Evolutionary conservation across 1,284 basidiomycete genomes (phyloP).

Genomic region (Kwoniella shivajii): DNA sequence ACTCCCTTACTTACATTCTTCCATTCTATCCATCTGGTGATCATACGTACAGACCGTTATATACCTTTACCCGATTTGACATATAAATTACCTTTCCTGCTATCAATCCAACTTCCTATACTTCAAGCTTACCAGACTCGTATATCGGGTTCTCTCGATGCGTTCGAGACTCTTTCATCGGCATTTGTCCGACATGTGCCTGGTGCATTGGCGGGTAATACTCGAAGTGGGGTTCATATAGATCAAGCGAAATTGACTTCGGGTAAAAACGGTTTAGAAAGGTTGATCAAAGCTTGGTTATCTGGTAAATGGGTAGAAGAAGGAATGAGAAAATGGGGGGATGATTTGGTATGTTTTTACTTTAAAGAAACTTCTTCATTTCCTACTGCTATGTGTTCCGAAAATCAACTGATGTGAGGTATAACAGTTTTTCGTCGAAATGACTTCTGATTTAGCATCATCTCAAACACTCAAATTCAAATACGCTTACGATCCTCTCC

Average conservation of each 20-base stretch:
- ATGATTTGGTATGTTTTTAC: conserved; percentile 68
- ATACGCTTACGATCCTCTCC: conserved; percentile 38
- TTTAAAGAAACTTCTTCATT: not conserved
- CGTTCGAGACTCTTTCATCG: conserved; percentile 87
- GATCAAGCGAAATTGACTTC: conserved; percentile 64
- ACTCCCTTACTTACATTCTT: too few relatives aligned
- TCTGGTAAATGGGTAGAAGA: conserved; percentile 71
- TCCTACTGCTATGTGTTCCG: not conserved
- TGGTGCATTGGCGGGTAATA: conserved; percentile 66
- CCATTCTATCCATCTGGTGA: too few relatives aligned
- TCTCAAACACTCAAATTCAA: conserved; percentile 19
- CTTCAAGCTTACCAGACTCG: conserved; percentile 75
- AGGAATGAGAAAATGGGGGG: conserved; percentile 76
- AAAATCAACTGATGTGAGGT: not conserved
- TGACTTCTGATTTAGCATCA: conserved; percentile 74
- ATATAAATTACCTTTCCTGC: conserved; percentile 80
- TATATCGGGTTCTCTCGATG: conserved; percentile 81
- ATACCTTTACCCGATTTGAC: conserved; percentile 74
- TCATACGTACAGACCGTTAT: conserved; percentile 71
- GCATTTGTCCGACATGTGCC: conserved; percentile 87
- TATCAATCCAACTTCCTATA: conserved; percentile 80
- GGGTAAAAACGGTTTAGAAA: conserved; percentile 75
- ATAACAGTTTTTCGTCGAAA: conserved; percentile 79
- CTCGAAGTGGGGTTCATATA: conserved; percentile 57
- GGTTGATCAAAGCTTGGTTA: conserved; percentile 77